Conservation (phyloP, 352 stramenopile genomes). For the Poterioochromonas sp. region DNA sequence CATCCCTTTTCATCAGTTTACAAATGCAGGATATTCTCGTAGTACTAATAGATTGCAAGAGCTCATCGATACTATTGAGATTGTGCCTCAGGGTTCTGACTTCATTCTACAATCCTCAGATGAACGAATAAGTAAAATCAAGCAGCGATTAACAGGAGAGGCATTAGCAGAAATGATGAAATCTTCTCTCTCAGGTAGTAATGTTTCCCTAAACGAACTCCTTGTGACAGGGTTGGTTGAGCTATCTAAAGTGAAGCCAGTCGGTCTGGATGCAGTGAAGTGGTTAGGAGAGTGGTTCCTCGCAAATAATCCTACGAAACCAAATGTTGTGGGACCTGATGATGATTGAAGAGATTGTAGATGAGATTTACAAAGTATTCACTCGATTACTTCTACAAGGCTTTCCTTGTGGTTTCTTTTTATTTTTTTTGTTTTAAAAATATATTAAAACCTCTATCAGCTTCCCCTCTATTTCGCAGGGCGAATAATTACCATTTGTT, state of each 20-base stretch:
- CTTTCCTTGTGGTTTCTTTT: no score
- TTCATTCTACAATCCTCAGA: conserved; percentile 22
- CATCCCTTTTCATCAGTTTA: not conserved
- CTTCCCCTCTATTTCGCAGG: not conserved
- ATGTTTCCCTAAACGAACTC: not conserved
- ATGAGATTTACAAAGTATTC: no score
- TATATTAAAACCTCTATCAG: no score
- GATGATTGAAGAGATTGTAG: no score
- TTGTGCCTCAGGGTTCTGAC: conserved; percentile 8
- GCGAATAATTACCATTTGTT: not conserved
- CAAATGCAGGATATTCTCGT: not conserved
- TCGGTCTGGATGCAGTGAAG: conserved; percentile 17
- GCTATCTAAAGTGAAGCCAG: conserved; percentile 31
- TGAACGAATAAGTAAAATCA: not conserved
- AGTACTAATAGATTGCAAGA: not conserved
- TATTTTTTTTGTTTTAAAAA: no score
- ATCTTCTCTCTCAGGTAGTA: not conserved
- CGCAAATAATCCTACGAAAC: conserved; percentile 26
- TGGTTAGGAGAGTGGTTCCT: conserved; percentile 33
- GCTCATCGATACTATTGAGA: conserved; percentile 23
- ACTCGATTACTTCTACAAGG: no score
- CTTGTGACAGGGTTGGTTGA: conserved; percentile 24
- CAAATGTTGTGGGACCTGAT: conserved; percentile 5
- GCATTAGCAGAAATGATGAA: conserved; percentile 25
- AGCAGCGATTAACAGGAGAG: not conserved